These are phyloP conservation scores for Rusavskia elegans DNA, from an alignment of 495 filamentous ascomycete species.

Conservation along the genomic window DNA sequence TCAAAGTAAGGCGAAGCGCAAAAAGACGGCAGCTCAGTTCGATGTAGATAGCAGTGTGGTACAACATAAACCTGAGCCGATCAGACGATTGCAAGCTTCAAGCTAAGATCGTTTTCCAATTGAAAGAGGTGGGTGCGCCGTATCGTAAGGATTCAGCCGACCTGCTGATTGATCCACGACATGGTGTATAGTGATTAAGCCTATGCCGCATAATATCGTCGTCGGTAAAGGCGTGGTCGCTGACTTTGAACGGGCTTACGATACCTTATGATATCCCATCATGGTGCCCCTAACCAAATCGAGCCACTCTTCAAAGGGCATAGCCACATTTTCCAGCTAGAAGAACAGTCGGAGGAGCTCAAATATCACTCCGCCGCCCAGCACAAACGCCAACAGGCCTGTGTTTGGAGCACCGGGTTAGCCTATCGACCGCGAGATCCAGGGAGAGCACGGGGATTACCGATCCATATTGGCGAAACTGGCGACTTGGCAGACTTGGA, in stretches of 20 bases:
- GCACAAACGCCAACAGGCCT: slow-evolving; percentile 67
- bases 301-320: too few relatives aligned
- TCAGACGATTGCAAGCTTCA: too few relatives aligned
- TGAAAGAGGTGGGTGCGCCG: too few relatives aligned
- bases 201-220: too few relatives aligned
- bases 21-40: too few relatives aligned
- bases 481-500: slow-evolving; percentile 55
- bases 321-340: neutral
- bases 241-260: neutral
- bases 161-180: too few relatives aligned
- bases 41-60: too few relatives aligned
- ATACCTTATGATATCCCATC: neutral
- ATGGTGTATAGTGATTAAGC: too few relatives aligned
- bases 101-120: too few relatives aligned
- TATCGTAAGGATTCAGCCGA: too few relatives aligned
- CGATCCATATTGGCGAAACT: slow-evolving; percentile 65
- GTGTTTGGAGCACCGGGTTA: neutral
- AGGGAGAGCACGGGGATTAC: slow-evolving; percentile 34
- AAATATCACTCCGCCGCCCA: slow-evolving; percentile 73
- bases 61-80: too few relatives aligned
- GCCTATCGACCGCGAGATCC: neutral
- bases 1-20: too few relatives aligned
- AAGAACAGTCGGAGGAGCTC: slow-evolving; percentile 72
- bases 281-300: neutral
- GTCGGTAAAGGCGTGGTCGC: neutral